Evolutionary conservation across 495 filamentous ascomycete species (phyloP).

Genomic region (Penicillium alfredii): DNA sequence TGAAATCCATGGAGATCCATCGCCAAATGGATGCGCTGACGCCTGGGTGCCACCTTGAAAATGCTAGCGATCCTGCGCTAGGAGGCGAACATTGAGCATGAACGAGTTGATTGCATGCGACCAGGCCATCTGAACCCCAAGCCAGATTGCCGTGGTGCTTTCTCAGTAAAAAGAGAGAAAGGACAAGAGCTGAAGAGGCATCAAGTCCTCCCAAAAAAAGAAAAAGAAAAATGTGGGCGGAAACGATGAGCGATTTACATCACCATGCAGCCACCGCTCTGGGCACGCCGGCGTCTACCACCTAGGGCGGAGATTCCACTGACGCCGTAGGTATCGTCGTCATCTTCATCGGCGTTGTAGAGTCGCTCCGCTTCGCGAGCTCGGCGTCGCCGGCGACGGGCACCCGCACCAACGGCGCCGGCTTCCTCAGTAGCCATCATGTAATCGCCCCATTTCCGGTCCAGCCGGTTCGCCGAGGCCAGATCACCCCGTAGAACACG

Average conservation of each 20-base stretch:
- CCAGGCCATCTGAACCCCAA: no score
- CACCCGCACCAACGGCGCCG: constrained; percentile 58
- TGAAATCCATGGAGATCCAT: no score
- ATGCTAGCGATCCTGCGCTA: constrained; percentile 15
- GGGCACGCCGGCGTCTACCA: constrained; percentile 44
- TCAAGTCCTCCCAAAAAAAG: constrained; percentile 5
- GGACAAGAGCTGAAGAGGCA: background rate
- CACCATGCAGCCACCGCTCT: constrained; percentile 49
- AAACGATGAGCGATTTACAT: no score
- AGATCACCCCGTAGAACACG: constrained; percentile 73
- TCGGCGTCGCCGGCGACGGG: constrained; percentile 62
- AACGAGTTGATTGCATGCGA: no score
- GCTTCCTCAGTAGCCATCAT: constrained; percentile 91
- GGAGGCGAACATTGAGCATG: no score
- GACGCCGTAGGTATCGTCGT: constrained; percentile 35
- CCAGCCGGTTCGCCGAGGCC: constrained; percentile 61
- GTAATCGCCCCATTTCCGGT: constrained; percentile 88
- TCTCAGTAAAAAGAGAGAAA: no score
- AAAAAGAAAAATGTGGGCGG: constrained; percentile 2
- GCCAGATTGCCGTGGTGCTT: no score
- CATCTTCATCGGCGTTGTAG: constrained; percentile 70
- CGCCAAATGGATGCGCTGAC: no score
- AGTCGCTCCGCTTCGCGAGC: constrained; percentile 69
- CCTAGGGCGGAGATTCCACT: constrained; percentile 21
- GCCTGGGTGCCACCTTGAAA: no score